Evolutionary conservation across 1,284 basidiomycete species (phyloP), one percentile per base, ranked within the genome.

Genomic region (Singerocomus inundabilis): DNA sequence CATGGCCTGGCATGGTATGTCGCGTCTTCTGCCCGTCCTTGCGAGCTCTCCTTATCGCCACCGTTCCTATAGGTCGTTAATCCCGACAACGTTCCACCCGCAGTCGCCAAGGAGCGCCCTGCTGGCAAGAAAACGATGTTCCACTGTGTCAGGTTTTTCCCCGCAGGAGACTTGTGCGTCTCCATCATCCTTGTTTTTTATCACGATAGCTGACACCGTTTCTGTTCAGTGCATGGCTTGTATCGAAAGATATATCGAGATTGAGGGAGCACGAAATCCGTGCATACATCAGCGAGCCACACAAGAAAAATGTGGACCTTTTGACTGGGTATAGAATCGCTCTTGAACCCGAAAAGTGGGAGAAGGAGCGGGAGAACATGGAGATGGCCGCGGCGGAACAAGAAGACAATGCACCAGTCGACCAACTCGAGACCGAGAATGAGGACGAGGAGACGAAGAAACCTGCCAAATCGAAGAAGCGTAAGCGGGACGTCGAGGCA

Each of bases 1-100:
- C 89, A 28, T 98, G 95, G 95, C 92, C 92, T 52, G 90, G 83
- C 63, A 87, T 88, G 74, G 92, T 93, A 63, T 66, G 86, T 74
- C 67, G 67, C 68, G 63, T 69, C 55, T 56, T 44, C 46, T 51
- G 42, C 35, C 42, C 44, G 48, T 52, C 35, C 49, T 51, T 30
- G 39, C 33, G 24, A 21, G 8, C 7, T 24, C 34, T 37, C 28
- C 49, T 53, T 35, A 60, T 51, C 43, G 8, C 37, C 41, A 46
- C 44, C 11, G 9, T 30, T 30, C 44, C 44, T 55, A 37, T 67
- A 93, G 91, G 76, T 95, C 53, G 81, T 91, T 32, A 87, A 91
- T 61, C 84, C 88, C 1, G 80, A 81, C 9, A 71, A 62, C 15
- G 84, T 87, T 0, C 84, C 86, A 15, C 58, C 72, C 16, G 58